Base-by-base conservation (phyloP, 1,139 yeast species). In the Lodderomyces parapsilosis region DNA sequence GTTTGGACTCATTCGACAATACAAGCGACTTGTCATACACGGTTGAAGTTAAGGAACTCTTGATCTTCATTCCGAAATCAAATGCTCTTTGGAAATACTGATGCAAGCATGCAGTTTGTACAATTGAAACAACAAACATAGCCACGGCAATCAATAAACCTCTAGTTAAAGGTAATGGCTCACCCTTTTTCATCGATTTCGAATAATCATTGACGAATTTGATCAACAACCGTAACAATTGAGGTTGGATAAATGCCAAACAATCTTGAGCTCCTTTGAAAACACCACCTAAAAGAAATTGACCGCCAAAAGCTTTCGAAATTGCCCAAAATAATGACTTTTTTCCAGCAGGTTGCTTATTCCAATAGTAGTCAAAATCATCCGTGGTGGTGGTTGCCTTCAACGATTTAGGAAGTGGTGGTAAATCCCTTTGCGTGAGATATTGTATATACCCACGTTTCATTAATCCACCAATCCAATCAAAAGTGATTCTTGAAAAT, bases 401-500 rank as follows among this genome's bases (percentile, higher is more conserved):
- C 55, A 86, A 81, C 42, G 75, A 80, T 10, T 66, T 58, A 13
- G 99, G 97, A 47, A 93, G 73, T 15, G 80, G 76, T 13, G 97
- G 97, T 52, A 93, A 74, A 62, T 93, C 98, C 2, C 71, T 68
- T 56, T 86, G 93, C 9, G 83, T 77, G 52, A 93, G 72, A 59
- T 66, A 93, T 45, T 84, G 83, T 23, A 72, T 64, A 58, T 86
- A 88, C 19, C 99, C 99, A 46, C 77, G 78, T 58, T 75, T 83
- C 96, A 93, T 91, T 58, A 93, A 71, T 4, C 84, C 87, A 2
- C 91, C 80, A 95, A 93, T 86, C 99, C 99, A 93, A 35, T 81
- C 71, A 62, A 93, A 93, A 0, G 95, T 82, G 46, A 94, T 70
- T 48, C 79, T 76, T 14, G 95, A 81, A 56, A 91, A 90, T 19